These are phyloP conservation scores for Xylariaceae sp. DNA, from an alignment of 2,329 filamentous ascomycete species.

Conservation along the genomic window DNA sequence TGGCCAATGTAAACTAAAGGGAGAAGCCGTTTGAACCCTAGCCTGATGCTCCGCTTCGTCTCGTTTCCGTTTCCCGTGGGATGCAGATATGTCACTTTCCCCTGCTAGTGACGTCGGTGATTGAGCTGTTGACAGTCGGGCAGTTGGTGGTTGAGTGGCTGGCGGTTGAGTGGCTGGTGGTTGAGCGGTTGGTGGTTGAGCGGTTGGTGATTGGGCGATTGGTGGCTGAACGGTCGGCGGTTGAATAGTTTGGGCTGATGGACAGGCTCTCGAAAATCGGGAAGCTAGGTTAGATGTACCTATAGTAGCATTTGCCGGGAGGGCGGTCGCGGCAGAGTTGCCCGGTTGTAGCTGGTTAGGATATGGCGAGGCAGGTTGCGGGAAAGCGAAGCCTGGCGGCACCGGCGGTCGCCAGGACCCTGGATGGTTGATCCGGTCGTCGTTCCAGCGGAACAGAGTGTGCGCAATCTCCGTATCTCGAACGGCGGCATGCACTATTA, in stretches of 20 bases:
- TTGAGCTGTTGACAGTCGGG: background rate
- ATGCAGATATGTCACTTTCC: background rate
- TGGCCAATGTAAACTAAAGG: background rate
- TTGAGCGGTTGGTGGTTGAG: background rate
- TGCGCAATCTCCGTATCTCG: constrained; percentile 19
- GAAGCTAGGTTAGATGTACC: background rate
- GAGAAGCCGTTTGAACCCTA: background rate
- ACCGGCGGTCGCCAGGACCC: constrained; percentile 14
- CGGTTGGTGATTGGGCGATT: too few relatives aligned
- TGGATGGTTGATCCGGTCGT: constrained; percentile 15
- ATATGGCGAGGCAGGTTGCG: background rate
- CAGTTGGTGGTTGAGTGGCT: background rate
- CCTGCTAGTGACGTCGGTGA: background rate
- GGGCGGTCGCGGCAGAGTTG: background rate
- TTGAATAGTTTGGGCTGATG: background rate
- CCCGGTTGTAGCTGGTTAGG: background rate
- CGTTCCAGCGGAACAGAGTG: constrained; percentile 15
- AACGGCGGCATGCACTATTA: constrained; percentile 22
- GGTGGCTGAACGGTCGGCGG: background rate
- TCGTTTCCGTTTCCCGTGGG: constrained; percentile 3
- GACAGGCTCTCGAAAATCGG: background rate
- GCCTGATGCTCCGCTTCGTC: background rate
- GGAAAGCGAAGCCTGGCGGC: background rate
- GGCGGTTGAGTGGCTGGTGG: background rate
- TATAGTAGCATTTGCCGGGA: background rate